Conservation (phyloP, 345 rosid species). For the Salix udensis region DNA sequence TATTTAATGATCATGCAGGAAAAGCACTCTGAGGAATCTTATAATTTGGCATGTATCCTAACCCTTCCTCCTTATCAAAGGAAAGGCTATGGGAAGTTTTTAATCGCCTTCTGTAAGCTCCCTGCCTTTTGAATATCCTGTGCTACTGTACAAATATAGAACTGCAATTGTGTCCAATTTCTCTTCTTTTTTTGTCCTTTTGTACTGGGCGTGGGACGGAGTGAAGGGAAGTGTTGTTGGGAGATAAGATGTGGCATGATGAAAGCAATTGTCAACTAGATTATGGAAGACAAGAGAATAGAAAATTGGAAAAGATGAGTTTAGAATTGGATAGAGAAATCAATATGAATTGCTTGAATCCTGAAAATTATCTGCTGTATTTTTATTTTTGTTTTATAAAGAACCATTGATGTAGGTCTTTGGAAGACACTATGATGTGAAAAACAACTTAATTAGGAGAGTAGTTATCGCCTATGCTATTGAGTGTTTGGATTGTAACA, state of each 20-base stretch:
- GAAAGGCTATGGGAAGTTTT: conserved; percentile 95
- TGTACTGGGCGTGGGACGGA: neutral
- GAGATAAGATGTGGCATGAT: neutral
- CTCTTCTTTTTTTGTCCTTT: neutral
- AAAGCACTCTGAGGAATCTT: conserved; percentile 96
- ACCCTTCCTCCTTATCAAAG: conserved; percentile 98
- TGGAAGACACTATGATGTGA: neutral
- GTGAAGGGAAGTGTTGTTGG: neutral
- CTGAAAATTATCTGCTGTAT: neutral
- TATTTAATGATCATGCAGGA: conserved; percentile 46
- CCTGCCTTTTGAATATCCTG: conserved; percentile 2
- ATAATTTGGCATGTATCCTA: conserved; percentile 94
- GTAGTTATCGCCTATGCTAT: neutral
- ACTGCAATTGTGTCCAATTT: neutral
- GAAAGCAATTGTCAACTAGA: neutral
- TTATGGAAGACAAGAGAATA: neutral
- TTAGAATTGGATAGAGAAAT: neutral
- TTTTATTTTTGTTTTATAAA: neutral
- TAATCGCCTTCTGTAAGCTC: conserved; percentile 92
- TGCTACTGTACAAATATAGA: neutral
- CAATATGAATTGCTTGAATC: neutral
- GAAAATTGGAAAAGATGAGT: neutral
- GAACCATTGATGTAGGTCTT: neutral
- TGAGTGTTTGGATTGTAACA: neutral
- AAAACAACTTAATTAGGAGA: neutral